Conservation (phyloP, 306 rosid genomes). For the Dalbergia oliveri region DNA sequence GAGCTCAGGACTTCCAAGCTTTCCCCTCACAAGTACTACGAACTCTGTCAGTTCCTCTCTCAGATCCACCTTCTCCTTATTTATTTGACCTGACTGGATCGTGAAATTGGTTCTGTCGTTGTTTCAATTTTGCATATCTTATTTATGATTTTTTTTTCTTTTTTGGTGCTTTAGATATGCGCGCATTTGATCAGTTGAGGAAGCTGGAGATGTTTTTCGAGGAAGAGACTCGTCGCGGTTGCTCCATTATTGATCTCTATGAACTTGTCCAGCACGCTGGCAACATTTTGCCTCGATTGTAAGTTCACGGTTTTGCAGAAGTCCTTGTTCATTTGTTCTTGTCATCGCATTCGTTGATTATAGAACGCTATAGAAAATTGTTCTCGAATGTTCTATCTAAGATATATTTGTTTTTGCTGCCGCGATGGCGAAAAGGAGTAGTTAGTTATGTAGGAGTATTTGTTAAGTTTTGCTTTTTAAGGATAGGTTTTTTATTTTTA, state of each 20-base stretch:
- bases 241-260: conserved; percentile 94
- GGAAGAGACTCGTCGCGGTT: conserved; percentile 98
- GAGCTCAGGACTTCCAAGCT: conserved; percentile 98
- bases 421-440: background rate
- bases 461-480: conserved; percentile 12
- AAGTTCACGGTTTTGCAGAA: conserved; percentile 47
- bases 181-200: conserved; percentile 96
- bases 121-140: conserved; percentile 6
- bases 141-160: background rate
- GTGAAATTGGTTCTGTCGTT: conserved; percentile 16
- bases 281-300: conserved; percentile 95
- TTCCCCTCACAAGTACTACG: conserved; percentile 96
- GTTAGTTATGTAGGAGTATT: background rate
- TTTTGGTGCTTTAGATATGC: conserved; percentile 73
- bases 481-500: background rate
- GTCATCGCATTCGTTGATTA: background rate
- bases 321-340: background rate
- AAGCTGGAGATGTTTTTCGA: conserved; percentile 92
- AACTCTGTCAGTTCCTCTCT: conserved; percentile 73
- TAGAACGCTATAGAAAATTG: background rate
- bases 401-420: background rate
- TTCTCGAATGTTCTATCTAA: background rate
- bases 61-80: conserved; percentile 47
- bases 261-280: conserved; percentile 99
- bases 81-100: conserved; percentile 28